These are phyloP conservation scores for Lentinus brumalis DNA, from an alignment of 768 basidiomycete species.

Conservation along the genomic window DNA sequence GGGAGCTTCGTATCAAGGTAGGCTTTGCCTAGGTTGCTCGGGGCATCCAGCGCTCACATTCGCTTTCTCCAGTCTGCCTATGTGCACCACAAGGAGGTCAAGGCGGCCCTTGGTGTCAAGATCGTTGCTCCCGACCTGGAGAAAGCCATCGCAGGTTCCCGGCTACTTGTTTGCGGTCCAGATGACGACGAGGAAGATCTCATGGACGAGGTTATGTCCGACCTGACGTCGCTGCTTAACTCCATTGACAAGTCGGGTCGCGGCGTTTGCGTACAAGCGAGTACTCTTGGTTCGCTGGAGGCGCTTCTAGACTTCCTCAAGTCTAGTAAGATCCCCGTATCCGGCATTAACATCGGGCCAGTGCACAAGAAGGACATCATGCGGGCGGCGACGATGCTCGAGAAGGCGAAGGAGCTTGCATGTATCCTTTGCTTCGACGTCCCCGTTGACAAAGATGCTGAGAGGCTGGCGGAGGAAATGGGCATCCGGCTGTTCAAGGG, in stretches of 20 bases:
- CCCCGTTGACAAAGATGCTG: conserved; percentile 89
- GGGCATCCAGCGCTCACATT: neutral
- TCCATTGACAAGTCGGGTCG: conserved; percentile 95
- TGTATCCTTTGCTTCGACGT: conserved; percentile 98
- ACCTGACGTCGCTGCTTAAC: conserved; percentile 83
- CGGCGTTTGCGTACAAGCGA: conserved; percentile 97
- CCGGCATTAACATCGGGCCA: conserved; percentile 96
- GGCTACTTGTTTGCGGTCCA: conserved; percentile 87
- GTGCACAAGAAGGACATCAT: conserved; percentile 95
- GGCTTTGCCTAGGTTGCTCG: neutral
- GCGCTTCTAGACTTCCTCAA: conserved; percentile 96
- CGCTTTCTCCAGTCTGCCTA: conserved; percentile 71
- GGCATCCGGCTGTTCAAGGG: conserved; percentile 95
- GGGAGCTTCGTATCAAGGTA: conserved; percentile 95
- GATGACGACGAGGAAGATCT: conserved; percentile 97
- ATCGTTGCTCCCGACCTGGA: conserved; percentile 93
- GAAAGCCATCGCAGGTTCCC: conserved; percentile 97
- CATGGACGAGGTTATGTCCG: conserved; percentile 95
- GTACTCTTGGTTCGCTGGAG: conserved; percentile 95
- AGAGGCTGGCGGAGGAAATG: conserved; percentile 89
- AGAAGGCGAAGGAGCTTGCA: conserved; percentile 93
- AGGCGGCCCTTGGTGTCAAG: conserved; percentile 96
- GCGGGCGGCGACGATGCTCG: conserved; percentile 90
- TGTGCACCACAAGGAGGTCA: conserved; percentile 96
- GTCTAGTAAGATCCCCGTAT: conserved; percentile 94